These are phyloP conservation scores for Mycena galopus DNA, from an alignment of 768 basidiomycete genomes.

Conservation along the genomic window DNA sequence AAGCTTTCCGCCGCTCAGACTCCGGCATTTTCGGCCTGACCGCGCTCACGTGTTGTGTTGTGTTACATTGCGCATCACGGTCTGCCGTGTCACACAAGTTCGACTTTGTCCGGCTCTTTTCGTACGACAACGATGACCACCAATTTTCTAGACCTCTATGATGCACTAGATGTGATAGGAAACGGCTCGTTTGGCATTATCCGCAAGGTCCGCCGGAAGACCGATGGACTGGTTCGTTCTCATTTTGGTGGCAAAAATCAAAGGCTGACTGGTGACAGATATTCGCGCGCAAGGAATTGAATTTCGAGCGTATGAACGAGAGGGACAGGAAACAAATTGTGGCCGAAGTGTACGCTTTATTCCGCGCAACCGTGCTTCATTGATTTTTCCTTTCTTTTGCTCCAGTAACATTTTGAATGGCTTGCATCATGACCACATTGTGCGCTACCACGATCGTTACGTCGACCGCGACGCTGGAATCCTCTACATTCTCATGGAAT, in stretches of 20 bases:
- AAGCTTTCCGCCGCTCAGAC: no score
- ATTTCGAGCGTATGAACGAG: constrained; percentile 97
- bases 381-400: constrained; percentile 7
- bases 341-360: constrained; percentile 95
- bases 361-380: constrained; percentile 45
- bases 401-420: constrained; percentile 95
- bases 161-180: constrained; percentile 91
- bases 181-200: constrained; percentile 99
- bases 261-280: constrained; percentile 57
- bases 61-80: no score
- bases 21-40: no score
- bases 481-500: constrained; percentile 99
- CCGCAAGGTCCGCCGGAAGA: constrained; percentile 89
- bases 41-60: constrained; percentile 25
- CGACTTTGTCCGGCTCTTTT: constrained; percentile 1
- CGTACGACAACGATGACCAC: constrained; percentile 42
- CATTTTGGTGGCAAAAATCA: constrained; percentile 15
- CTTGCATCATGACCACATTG: constrained; percentile 94
- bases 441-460: constrained; percentile 92
- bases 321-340: constrained; percentile 97
- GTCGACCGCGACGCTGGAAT: constrained; percentile 92
- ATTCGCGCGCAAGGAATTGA: constrained; percentile 94
- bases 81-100: constrained; percentile 22
- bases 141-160: constrained; percentile 83
- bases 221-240: constrained; percentile 81